Conservation (phyloP, 345 rosid genomes). For the Gossypium longicalyx region DNA sequence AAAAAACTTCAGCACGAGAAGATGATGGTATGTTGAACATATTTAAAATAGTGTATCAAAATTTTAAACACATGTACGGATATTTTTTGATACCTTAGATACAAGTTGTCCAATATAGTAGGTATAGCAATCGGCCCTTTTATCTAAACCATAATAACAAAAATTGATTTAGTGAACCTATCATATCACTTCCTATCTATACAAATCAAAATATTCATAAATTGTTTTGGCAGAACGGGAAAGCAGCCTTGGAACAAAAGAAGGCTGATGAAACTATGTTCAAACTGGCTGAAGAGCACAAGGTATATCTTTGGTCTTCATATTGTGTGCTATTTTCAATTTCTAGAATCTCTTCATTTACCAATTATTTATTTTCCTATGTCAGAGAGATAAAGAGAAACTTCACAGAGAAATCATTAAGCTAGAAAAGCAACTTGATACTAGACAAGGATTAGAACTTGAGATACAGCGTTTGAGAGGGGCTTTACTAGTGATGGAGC, state of each 20-base stretch:
- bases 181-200: background rate
- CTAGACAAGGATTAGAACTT: conserved; percentile 63
- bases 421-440: conserved; percentile 54
- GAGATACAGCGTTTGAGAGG: conserved; percentile 75
- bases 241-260: conserved; percentile 66
- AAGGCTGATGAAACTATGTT: conserved; percentile 53
- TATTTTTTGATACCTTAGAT: too few species aligned
- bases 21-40: conserved; percentile 4
- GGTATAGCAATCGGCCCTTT: too few species aligned
- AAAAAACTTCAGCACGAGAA: conserved; percentile 35
- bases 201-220: background rate
- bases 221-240: conserved; percentile 42
- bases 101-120: too few species aligned
- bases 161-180: background rate
- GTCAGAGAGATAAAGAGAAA: conserved; percentile 61
- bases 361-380: conserved; percentile 13
- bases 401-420: conserved; percentile 45
- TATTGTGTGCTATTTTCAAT: background rate
- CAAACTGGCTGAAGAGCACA: conserved; percentile 60
- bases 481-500: conserved; percentile 51
- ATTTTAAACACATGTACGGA: too few species aligned
- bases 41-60: too few species aligned
- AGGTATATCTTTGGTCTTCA: conserved; percentile 32
- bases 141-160: too few species aligned
- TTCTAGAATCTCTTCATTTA: background rate